Conservation (phyloP, 2,329 filamentous ascomycete species). For the Emmonsiellopsis sp. region DNA sequence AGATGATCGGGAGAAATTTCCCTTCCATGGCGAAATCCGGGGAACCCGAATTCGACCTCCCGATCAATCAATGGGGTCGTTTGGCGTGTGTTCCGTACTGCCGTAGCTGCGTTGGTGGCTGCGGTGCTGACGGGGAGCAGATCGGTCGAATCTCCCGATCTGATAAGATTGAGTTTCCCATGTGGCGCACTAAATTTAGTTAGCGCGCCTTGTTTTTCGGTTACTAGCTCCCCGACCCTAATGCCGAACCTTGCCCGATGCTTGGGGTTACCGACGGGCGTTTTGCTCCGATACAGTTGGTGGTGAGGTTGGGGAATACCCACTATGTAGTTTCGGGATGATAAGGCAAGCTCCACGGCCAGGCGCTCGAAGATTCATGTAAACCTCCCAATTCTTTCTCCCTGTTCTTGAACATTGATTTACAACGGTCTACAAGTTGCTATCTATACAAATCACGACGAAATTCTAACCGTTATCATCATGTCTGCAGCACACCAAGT, state of each 20-base stretch:
- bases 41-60: not conserved
- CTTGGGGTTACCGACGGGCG: no score
- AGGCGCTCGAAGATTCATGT: no score
- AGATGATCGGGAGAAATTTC: not conserved
- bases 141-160: conserved; percentile 1
- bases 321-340: no score
- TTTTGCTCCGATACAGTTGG: no score
- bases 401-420: no score
- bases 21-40: not conserved
- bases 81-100: no score
- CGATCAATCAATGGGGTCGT: not conserved
- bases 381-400: no score
- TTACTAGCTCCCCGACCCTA: no score
- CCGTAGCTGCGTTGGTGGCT: no score
- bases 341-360: no score
- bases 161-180: conserved; percentile 2
- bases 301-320: no score
- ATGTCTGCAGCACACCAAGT: not conserved
- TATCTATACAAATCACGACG: not conserved
- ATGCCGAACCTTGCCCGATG: not conserved
- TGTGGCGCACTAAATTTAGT: not conserved
- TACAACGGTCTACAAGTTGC: not conserved
- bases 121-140: not conserved
- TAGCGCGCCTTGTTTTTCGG: no score
- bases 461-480: not conserved